Conservation (phyloP, 2,329 filamentous ascomycete species). For the Trichoderma afroharzianum region DNA sequence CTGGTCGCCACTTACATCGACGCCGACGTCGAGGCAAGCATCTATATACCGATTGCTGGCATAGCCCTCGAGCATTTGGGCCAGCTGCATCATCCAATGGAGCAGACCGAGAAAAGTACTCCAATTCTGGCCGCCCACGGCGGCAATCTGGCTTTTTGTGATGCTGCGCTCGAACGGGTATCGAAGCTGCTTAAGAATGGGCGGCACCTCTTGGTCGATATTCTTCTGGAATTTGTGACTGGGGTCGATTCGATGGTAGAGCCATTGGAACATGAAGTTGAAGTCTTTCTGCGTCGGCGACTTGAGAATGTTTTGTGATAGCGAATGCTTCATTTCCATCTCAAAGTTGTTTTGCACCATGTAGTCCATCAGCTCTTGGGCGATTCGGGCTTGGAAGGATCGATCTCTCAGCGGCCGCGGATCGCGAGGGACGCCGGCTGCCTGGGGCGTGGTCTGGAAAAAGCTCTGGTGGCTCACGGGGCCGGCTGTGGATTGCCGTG, state of each 20-base stretch:
- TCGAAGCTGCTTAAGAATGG: constrained; percentile 85
- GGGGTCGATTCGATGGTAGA: constrained; percentile 94
- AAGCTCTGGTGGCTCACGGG: constrained; percentile 83
- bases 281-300: constrained; percentile 98
- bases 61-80: constrained; percentile 88
- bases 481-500: constrained; percentile 64
- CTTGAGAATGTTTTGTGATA: constrained; percentile 87
- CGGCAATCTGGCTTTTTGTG: constrained; percentile 91
- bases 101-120: constrained; percentile 87
- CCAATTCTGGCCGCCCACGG: constrained; percentile 97
- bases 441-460: constrained; percentile 81
- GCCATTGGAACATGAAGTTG: constrained; percentile 95
- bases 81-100: constrained; percentile 99
- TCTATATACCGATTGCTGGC: constrained; percentile 77
- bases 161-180: constrained; percentile 96
- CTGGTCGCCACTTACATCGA: constrained; percentile 83
- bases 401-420: constrained; percentile 82
- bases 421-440: constrained; percentile 79
- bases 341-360: constrained; percentile 93
- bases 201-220: constrained; percentile 91
- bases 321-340: constrained; percentile 90
- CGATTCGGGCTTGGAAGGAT: constrained; percentile 75
- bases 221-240: constrained; percentile 90
- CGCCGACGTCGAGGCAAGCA: constrained; percentile 79
- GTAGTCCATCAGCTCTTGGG: constrained; percentile 87